Percentiles rank a stretch among this genome's conserved stretches.
These are phyloP conservation scores for Isoetes engelmannii DNA, from an alignment of 83 land plant species.

Conservation along the genomic window DNA sequence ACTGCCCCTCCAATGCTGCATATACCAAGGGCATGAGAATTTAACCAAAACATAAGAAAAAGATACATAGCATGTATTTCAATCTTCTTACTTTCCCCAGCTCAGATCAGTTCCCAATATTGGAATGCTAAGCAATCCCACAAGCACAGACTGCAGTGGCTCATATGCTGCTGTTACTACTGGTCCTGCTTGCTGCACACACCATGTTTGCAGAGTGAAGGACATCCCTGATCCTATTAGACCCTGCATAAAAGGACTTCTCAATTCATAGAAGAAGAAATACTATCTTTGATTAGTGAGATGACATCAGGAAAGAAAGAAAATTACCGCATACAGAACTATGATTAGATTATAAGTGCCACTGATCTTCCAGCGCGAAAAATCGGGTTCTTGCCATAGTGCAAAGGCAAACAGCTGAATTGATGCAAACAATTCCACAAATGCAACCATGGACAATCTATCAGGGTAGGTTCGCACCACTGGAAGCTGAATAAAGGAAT, in stretches of 20 bases:
- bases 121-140: constrained; percentile 58
- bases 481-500: constrained; percentile 37
- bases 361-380: constrained; percentile 46
- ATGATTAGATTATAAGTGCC: constrained; percentile 51
- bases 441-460: constrained; percentile 60
- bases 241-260: constrained; percentile 33
- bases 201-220: constrained; percentile 84
- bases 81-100: constrained; percentile 52
- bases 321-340: constrained; percentile 62
- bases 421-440: constrained; percentile 71
- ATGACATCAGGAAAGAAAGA: neutral
- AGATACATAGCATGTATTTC: too few relatives aligned
- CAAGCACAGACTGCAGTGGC: constrained; percentile 77
- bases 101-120: constrained; percentile 62
- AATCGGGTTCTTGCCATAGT: constrained; percentile 46
- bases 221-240: constrained; percentile 81
- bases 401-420: constrained; percentile 72
- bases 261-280: too few relatives aligned
- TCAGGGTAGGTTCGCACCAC: constrained; percentile 76
- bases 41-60: too few relatives aligned
- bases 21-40: neutral
- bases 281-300: too few relatives aligned
- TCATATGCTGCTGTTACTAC: constrained; percentile 83
- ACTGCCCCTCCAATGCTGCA: constrained; percentile 70
- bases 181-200: constrained; percentile 82